Conservation (phyloP, 441 rosid genomes). For the Syzygium malaccense region DNA sequence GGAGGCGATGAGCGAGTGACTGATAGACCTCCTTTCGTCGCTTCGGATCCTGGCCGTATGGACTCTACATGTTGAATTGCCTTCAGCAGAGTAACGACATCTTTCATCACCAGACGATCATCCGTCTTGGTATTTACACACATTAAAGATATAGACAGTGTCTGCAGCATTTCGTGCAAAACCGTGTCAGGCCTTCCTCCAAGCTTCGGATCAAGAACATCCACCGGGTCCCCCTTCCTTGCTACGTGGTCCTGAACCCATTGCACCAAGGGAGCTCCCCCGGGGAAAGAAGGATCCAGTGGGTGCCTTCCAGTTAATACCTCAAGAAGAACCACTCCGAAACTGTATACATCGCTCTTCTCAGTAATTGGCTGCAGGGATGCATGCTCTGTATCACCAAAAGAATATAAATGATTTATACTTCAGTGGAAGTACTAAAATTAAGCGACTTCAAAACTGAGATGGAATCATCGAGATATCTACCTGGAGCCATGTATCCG, state of each 20-base stretch:
- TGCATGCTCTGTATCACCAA: constrained; percentile 8
- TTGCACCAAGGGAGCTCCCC: constrained; percentile 15
- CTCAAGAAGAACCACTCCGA: constrained; percentile 13
- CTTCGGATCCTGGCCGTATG: not conserved
- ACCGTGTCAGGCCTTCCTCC: constrained; percentile 2
- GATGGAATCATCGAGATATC: not conserved
- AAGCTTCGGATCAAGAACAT: constrained; percentile 13
- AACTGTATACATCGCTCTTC: constrained; percentile 16
- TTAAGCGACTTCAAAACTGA: not conserved
- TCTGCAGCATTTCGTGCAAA: constrained; percentile 14
- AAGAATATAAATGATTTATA: not conserved
- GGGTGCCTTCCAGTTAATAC: constrained; percentile 17
- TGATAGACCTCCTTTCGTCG: not conserved
- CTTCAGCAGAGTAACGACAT: constrained; percentile 11
- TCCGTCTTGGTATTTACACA: constrained; percentile 5
- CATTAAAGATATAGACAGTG: constrained; percentile 7
- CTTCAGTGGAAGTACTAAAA: not conserved
- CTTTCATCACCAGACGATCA: constrained; percentile 14
- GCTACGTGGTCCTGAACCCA: constrained; percentile 14
- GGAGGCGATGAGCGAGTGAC: not conserved
- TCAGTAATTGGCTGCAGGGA: constrained; percentile 10
- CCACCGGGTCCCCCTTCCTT: not conserved
- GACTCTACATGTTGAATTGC: constrained; percentile 6
- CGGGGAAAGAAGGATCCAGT: constrained; percentile 10
- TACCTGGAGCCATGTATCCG: constrained; percentile 75